Percentiles rank a stretch among this genome's conserved stretches.
Conservation (phyloP, 1,284 basidiomycete species). For the Sporisorium exsertum region DNA sequence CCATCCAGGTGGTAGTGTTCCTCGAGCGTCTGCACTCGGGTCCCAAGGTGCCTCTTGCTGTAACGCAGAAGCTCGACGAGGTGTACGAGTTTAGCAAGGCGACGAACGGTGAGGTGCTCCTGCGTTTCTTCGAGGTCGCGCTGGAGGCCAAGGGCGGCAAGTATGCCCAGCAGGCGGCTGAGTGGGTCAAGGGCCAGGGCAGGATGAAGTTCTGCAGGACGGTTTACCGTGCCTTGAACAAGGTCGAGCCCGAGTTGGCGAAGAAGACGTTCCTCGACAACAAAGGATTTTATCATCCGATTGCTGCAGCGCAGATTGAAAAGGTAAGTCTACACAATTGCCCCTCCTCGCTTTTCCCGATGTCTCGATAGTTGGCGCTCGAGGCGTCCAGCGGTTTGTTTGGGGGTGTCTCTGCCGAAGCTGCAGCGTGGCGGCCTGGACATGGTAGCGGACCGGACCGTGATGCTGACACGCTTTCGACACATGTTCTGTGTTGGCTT, state of each 20-base stretch:
- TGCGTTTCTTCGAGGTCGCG: slow-evolving; percentile 72
- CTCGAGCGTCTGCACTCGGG: slow-evolving; percentile 71
- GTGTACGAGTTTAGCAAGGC: slow-evolving; percentile 70
- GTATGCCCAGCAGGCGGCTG: slow-evolving; percentile 71
- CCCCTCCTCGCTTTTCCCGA: not conserved
- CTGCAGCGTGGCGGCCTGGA: slow-evolving; percentile 8
- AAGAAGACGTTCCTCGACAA: slow-evolving; percentile 73
- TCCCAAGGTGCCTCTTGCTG: slow-evolving; percentile 63
- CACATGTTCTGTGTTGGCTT: slow-evolving; percentile 1
- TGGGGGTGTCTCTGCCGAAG: not conserved
- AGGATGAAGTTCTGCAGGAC: slow-evolving; percentile 71
- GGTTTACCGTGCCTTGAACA: slow-evolving; percentile 71
- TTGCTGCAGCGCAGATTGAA: slow-evolving; percentile 64
- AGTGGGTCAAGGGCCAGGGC: slow-evolving; percentile 72
- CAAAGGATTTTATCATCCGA: slow-evolving; percentile 73
- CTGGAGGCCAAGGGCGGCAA: slow-evolving; percentile 70
- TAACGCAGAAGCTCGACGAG: slow-evolving; percentile 70
- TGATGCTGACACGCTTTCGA: slow-evolving; percentile 34
- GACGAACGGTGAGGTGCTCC: slow-evolving; percentile 71
- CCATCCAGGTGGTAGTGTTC: slow-evolving; percentile 71
- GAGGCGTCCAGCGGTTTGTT: not conserved
- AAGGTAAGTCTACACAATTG: slow-evolving; percentile 56
- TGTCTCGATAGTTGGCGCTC: not conserved
- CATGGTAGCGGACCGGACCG: slow-evolving; percentile 6
- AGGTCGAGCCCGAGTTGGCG: slow-evolving; percentile 77